Conservation (phyloP, 2,329 filamentous ascomycete genomes). For the Lachnellula hyalina region DNA sequence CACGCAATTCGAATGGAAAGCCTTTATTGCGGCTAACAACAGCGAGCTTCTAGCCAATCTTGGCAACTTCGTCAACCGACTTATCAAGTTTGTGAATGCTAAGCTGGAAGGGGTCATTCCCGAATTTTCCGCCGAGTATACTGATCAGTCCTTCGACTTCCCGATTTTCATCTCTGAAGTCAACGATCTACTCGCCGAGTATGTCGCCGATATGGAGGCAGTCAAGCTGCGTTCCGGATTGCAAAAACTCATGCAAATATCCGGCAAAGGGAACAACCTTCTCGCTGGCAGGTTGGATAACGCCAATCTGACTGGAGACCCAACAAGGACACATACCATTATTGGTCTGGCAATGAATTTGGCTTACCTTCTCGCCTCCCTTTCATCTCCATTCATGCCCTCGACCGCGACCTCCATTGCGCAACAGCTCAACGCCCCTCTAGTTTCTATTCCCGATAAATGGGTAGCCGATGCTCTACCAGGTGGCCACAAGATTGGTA, state of each 20-base stretch:
- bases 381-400: conserved; percentile 82
- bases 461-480: conserved; percentile 60
- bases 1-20: conserved; percentile 83
- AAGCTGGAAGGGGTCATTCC: conserved; percentile 66
- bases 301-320: conserved; percentile 33
- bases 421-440: conserved; percentile 60
- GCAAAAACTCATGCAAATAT: conserved; percentile 61
- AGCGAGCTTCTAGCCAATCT: conserved; percentile 74
- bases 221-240: conserved; percentile 67
- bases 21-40: conserved; percentile 82
- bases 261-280: conserved; percentile 56
- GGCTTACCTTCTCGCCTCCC: conserved; percentile 71
- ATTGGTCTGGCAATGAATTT: conserved; percentile 80
- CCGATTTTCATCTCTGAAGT: conserved; percentile 46
- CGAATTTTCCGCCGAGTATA: conserved; percentile 50
- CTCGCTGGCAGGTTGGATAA: conserved; percentile 43
- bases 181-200: conserved; percentile 61
- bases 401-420: conserved; percentile 71
- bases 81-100: conserved; percentile 70
- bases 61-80: conserved; percentile 67
- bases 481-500: conserved; percentile 75
- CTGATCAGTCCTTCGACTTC: conserved; percentile 48
- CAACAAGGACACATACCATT: conserved; percentile 35
- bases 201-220: conserved; percentile 62
- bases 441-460: conserved; percentile 58